Base-by-base conservation (phyloP, 306 rosid species). In the Pachyrhizus erosus region DNA sequence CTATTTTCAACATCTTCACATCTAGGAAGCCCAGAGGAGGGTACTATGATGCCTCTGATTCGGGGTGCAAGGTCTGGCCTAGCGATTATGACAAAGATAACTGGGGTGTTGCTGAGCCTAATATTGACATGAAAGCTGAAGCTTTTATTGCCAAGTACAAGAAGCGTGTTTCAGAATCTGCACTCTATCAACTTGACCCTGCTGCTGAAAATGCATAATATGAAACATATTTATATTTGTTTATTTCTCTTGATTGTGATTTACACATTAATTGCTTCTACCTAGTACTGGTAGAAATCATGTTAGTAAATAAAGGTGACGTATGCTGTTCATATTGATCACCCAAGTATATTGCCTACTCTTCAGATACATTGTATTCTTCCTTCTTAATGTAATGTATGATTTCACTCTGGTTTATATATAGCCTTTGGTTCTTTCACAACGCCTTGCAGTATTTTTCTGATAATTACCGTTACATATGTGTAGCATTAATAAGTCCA, bases 21-120 rank as follows among this genome's bases (percentile, higher is more conserved):
- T 64, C 79, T 0, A 82, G 45, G 83, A 90, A 64, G 75, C 7
- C 20, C 8, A 77, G 88, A 78, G 82, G 65, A 51, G 80, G 78
- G 0, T 17, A 33, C 51, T 34, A 73, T 1, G 83, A 85, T 2
- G 71, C 73, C 11, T 20, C 79, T 45, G 89, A 87, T 3, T 76
- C 54, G 0, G 61, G 83, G 0, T 26, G 61, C 18, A 90, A 69
- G 82, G 84, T 85, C 1, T 90, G 91, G 91, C 90, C 80, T 0
- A 95, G 95, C 46, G 94, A 93, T 29, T 82, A 83, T 4, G 98
- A 95, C 71, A 76, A 52, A 72, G 90, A 60, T n/a, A 81, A 65
- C 5, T 85, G 75, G 72, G 88, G 91, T 58, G 89, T 84, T 6
- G 97, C 91, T 0, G 94, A 91, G 43, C 95, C 88, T 4, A 82